phyloP scores from a whole-genome alignment of 2,329 filamentous ascomycete species.

The Arthrocladium fulminans region DNA sequence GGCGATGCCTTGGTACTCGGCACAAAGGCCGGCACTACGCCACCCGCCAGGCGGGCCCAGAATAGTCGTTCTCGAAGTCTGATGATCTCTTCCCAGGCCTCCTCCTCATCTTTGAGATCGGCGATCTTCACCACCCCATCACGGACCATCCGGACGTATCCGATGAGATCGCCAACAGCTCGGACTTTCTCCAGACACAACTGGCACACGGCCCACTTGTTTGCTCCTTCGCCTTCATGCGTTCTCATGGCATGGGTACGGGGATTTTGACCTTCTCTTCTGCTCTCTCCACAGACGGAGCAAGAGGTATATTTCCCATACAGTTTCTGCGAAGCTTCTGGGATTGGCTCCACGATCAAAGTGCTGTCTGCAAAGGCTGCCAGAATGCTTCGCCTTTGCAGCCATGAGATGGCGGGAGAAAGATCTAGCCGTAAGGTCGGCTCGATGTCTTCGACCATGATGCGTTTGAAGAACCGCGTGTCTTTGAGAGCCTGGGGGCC shows the following conservation, averaged over 20 bases:
- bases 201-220: slow-evolving; percentile 79
- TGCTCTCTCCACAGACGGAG: slow-evolving; percentile 76
- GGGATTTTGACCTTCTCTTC: slow-evolving; percentile 61
- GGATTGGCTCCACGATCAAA: slow-evolving; percentile 81
- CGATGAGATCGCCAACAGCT: slow-evolving; percentile 84
- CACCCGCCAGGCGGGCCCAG: slow-evolving; percentile 86
- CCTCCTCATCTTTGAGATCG: slow-evolving; percentile 72
- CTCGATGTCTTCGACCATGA: slow-evolving; percentile 82
- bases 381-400: slow-evolving; percentile 76
- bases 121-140: slow-evolving; percentile 74
- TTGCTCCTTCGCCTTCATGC: slow-evolving; percentile 75
- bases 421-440: slow-evolving; percentile 82
- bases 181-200: slow-evolving; percentile 79
- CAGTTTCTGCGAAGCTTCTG: slow-evolving; percentile 43
- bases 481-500: slow-evolving; percentile 61
- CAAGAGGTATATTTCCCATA: slow-evolving; percentile 52
- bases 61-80: slow-evolving; percentile 90
- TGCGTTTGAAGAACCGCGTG: slow-evolving; percentile 87
- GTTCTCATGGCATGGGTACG: slow-evolving; percentile 83
- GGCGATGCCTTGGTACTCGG: slow-evolving; percentile 18
- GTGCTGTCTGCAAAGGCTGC: slow-evolving; percentile 75
- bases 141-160: slow-evolving; percentile 81
- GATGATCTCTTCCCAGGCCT: slow-evolving; percentile 91
- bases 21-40: slow-evolving; percentile 62
- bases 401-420: slow-evolving; percentile 86